Evolutionary conservation across 768 basidiomycete genomes (phyloP).

Genomic region (Wakefieldia striispora): DNA sequence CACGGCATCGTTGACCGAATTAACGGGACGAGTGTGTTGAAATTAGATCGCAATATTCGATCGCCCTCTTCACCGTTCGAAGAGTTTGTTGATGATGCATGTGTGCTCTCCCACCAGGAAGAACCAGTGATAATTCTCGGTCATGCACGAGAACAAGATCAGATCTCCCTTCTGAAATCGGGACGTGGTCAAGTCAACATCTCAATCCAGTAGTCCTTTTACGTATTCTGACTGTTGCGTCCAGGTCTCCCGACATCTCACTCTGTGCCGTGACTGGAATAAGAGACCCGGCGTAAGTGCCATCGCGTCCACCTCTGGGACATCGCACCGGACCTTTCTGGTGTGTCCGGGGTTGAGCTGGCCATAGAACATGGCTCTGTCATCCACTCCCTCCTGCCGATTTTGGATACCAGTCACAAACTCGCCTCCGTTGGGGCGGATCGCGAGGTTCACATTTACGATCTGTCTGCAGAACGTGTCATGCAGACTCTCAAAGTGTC

Average conservation of each 20-base stretch:
- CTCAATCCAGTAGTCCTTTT: neutral
- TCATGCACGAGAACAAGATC: slow-evolving; percentile 37
- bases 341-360: slow-evolving; percentile 31
- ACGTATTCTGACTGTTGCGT: slow-evolving; percentile 3
- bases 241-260: slow-evolving; percentile 9
- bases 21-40: slow-evolving; percentile 15
- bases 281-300: slow-evolving; percentile 44
- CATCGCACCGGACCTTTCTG: slow-evolving; percentile 32
- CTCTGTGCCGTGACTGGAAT: slow-evolving; percentile 31
- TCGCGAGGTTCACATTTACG: slow-evolving; percentile 44
- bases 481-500: slow-evolving; percentile 40
- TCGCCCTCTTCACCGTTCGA: slow-evolving; percentile 21
- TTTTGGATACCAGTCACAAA: slow-evolving; percentile 46
- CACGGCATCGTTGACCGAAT: slow-evolving; percentile 37
- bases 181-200: slow-evolving; percentile 24
- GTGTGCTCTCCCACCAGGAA: slow-evolving; percentile 30
- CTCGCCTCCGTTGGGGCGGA: slow-evolving; percentile 49
- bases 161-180: slow-evolving; percentile 27
- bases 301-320: slow-evolving; percentile 49
- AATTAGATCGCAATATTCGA: slow-evolving; percentile 16
- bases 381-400: slow-evolving; percentile 43
- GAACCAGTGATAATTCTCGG: slow-evolving; percentile 34
- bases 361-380: slow-evolving; percentile 42
- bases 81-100: slow-evolving; percentile 44
- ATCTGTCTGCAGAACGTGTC: slow-evolving; percentile 45